Conservation (phyloP, 805 yeast genomes). For the Spathaspora girioi region DNA sequence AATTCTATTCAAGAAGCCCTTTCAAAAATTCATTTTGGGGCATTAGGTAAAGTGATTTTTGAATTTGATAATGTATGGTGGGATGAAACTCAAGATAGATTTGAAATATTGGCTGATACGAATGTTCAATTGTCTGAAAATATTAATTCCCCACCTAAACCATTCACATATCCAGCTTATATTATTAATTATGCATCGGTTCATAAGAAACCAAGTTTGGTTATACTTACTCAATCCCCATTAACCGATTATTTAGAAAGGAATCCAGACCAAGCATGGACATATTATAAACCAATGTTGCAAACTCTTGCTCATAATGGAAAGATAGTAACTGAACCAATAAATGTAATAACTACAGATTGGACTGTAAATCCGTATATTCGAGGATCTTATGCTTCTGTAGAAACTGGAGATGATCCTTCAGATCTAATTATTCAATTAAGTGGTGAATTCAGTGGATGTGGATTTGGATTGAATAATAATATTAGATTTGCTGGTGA, state of each 20-base stretch:
- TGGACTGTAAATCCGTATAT: conserved; percentile 84
- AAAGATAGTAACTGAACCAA: conserved; percentile 17
- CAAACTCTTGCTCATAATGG: conserved; percentile 16
- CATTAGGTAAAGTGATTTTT: conserved; percentile 40
- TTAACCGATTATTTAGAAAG: conserved; percentile 58
- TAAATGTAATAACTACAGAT: conserved; percentile 45
- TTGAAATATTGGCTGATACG: conserved; percentile 23
- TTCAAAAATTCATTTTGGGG: conserved; percentile 28
- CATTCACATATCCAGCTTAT: conserved; percentile 59
- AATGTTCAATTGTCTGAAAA: conserved; percentile 2
- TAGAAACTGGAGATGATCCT: conserved; percentile 68
- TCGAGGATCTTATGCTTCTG: conserved; percentile 79
- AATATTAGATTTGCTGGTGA: conserved; percentile 85
- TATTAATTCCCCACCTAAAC: conserved; percentile 25
- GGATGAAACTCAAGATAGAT: conserved; percentile 42
- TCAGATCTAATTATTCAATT: conserved; percentile 58
- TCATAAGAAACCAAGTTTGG: conserved; percentile 41
- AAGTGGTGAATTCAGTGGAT: conserved; percentile 34
- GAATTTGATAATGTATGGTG: conserved; percentile 42
- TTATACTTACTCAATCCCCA: conserved; percentile 70
- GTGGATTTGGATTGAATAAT: conserved; percentile 28
- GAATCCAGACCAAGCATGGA: conserved; percentile 53
- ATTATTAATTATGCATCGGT: conserved; percentile 57
- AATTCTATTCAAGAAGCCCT: conserved; percentile 15
- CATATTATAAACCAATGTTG: conserved; percentile 53